Evolutionary conservation across 2,329 filamentous ascomycete genomes (phyloP).

Genomic region (Fusarium sacchari): DNA sequence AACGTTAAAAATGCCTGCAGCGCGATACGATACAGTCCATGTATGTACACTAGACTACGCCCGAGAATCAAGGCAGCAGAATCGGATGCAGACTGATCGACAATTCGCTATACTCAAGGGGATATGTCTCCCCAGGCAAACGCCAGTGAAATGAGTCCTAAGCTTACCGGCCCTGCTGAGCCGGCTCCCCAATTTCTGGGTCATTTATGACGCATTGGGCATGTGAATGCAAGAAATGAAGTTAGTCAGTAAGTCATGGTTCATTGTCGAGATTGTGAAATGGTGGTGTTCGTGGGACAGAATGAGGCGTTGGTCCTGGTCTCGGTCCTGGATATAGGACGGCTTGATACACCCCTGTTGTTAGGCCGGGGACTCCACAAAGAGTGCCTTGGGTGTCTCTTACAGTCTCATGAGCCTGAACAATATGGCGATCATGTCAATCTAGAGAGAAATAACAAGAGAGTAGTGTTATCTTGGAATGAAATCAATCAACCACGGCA

Average conservation of each 20-base stretch:
- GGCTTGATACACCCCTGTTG: slow-evolving; percentile 5
- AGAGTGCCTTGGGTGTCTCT: slow-evolving; percentile 22
- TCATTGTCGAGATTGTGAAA: neutral
- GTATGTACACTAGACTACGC: neutral
- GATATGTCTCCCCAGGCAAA: neutral
- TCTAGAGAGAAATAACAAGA: neutral
- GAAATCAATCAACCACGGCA: neutral
- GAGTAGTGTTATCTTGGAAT: neutral
- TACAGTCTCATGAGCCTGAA: neutral
- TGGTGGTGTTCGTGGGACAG: slow-evolving; percentile 20
- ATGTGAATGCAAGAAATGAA: neutral
- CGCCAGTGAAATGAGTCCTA: slow-evolving; percentile 4
- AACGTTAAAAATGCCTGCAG: neutral
- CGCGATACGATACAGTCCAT: neutral
- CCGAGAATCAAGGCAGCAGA: slow-evolving; percentile 24
- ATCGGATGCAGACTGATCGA: slow-evolving; percentile 12
- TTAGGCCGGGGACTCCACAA: slow-evolving; percentile 23
- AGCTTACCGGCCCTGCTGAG: slow-evolving; percentile 3
- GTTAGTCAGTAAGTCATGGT: neutral
- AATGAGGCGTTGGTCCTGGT: slow-evolving; percentile 11
- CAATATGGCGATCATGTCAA: neutral
- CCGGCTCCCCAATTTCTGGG: slow-evolving; percentile 8
- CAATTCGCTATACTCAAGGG: slow-evolving; percentile 11
- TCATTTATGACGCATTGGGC: slow-evolving; percentile 12
- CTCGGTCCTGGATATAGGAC: slow-evolving; percentile 14